Base-by-base conservation (phyloP, 1,284 basidiomycete species). In the Mycosarcoma maydis region DNA sequence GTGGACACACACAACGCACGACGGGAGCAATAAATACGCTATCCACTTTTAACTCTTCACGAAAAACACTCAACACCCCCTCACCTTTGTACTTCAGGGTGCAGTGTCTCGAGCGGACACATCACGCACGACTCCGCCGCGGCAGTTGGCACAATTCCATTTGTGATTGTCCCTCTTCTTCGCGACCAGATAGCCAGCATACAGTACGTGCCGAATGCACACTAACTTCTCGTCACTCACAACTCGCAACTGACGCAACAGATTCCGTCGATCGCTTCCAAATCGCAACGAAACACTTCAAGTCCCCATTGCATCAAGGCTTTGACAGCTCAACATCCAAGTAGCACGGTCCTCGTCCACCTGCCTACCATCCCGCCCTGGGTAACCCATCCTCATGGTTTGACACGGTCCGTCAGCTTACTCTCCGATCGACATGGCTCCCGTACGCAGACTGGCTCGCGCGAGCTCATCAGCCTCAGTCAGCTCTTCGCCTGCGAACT, bases 351-450 rank as follows among this genome's bases (percentile, higher is more conserved):
- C 13, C 27, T 29, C 27, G 3, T 34, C 16, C 33, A 34, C 13
- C 33, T 34, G 33, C 33, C 33, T 34, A 13, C 23, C n/a, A n/a
- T 19, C 17, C 34, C 19, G 26, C 14, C 36, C 11, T 26, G 27
- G 34, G n/a, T 19, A 4, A n/a, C 23, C 40, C 8, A 26, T 7
- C 17, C 32, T 22, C 17, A 54, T 41, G 52, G 4, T 47, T 34
- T 47, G 23, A 46, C 23, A 29, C 7, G 22, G 22, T 40, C 13
- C 4, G 4, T 7, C 14, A 10, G 16, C 14, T 17, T 17, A 14
- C 33, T 26, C 26, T 30, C 24, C n/a, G 39, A 33, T 27, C 29
- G 10, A 10, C 39, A 64, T 64, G 60, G 39, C 53, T 17, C 30
- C 44, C 6, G 17, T 44, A 40, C 44, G 26, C 26, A 51, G 24